A percentile compares a stretch with the other conserved stretches of the same genome.
These are phyloP conservation scores for Babesia bovis DNA, from an alignment of 169 alveolate genomes.

Conservation along the genomic window DNA sequence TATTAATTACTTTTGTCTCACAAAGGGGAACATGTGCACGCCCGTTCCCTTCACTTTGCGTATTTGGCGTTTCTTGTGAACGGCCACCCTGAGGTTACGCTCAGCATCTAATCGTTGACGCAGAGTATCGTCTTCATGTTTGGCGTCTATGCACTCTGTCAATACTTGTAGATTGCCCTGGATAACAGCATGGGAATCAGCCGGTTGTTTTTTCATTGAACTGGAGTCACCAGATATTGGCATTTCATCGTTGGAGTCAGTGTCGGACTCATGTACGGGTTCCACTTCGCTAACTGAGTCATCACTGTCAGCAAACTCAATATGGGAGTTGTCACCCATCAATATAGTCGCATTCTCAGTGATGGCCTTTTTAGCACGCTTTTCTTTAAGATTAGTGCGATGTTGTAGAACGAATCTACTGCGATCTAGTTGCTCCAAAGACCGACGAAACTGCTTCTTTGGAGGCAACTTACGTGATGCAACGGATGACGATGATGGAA, in stretches of 20 bases:
- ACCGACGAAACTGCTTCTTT: slow-evolving; percentile 20
- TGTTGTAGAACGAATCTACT: slow-evolving; percentile 50
- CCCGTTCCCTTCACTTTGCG: slow-evolving; percentile 10
- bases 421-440: slow-evolving; percentile 23
- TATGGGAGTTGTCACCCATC: slow-evolving; percentile 17
- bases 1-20: slow-evolving; percentile 18
- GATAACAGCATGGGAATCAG: neutral
- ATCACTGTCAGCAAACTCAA: neutral
- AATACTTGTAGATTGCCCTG: slow-evolving; percentile 11
- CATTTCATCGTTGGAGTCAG: too few relatives aligned
- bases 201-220: neutral
- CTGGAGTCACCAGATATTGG: neutral
- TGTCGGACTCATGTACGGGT: too few relatives aligned
- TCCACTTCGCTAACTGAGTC: neutral
- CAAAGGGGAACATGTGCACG: slow-evolving; percentile 21
- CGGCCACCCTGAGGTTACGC: slow-evolving; percentile 38
- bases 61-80: slow-evolving; percentile 38
- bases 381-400: slow-evolving; percentile 9
- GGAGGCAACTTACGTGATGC: slow-evolving; percentile 14
- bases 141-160: neutral
- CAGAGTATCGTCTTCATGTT: slow-evolving; percentile 1
- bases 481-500: slow-evolving; percentile 22
- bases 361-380: neutral
- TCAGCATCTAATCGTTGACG: slow-evolving; percentile 37
- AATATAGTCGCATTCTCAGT: slow-evolving; percentile 26